Evolutionary conservation across 2,329 filamentous ascomycete species (phyloP), one percentile per base, ranked within the genome.

Genomic region (Metarhizium guizhouense): DNA sequence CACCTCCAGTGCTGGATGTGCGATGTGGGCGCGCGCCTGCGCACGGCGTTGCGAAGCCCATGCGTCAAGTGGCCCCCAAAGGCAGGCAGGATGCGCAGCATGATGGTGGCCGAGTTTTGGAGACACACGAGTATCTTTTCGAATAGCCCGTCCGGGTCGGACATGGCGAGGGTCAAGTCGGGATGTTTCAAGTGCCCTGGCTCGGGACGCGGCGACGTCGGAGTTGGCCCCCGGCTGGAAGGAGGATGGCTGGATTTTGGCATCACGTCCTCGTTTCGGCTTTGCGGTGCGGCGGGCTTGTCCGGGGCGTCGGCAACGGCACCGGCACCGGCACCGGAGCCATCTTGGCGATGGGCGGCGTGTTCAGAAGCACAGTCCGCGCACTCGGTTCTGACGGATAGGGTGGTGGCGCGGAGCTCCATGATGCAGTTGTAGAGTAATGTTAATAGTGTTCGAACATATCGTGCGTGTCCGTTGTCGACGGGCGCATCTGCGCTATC

Each of bases 341-440:
- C 38, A n/a, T 40, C 38, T 16, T 16, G 11, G 8, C 4, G 11
- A n/a, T 40, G 38, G 38, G 38, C 13, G 14, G 7, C 13, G 38
- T 40, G 4, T 6, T 40, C 38, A 11, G 10, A 16, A 16, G 10
- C 38, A 16, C 5, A 16, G 14, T n/a, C 14, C 4, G 38, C 14
- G 7, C 38, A 40, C 38, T 40, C 38, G 7, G 38, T 16, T 16
- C 2, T 1, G 5, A 40, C 5, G 38, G 14, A 40, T 13, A 14
- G 38, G 16, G 13, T 5, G 38, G 80, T 83, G 2, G 81, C 80
- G 8, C 82, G 79, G 53, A 86, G 75, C 66, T 86, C 83, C 76
- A 84, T 85, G 57, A 85, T 81, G 67, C 83, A 85, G 62, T 85
- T 85, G 66, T 84, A 86, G 6, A 86, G 73, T 60, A 82, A 75